Evolutionary conservation across 2,329 filamentous ascomycete species (phyloP), one percentile per base, ranked within the genome.

Genomic region (Rhinocladiella mackenziei): DNA sequence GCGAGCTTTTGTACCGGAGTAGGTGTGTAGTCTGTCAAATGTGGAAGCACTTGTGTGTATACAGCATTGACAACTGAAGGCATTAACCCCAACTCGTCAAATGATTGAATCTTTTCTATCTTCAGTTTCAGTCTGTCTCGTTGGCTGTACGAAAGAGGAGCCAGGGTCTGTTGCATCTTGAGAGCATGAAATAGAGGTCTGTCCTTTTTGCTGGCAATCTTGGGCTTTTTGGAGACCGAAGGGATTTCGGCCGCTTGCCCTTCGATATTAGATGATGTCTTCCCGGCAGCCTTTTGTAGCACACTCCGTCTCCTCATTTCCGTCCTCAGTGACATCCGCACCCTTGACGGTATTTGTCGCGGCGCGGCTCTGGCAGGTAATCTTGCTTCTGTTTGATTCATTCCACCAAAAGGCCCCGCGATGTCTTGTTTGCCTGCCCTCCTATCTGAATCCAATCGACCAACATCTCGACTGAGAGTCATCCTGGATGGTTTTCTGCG

Each of bases 1-100:
- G 89, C 89, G 40, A 97, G 76, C 49, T 83, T 80, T 66, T 98
- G 92, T 4, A 95, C 84, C 0, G 92, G 88, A 0, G 91, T 97
- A 3, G 92, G 92, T 45, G 76, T 78, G 49, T 94, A 70, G 53
- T 89, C 83, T 7, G 79, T 73, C 65, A 96, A 72, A 33, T 80
- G 84, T 39, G 81, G 78, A 44, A 98, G 75, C 5, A 83, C 85
- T 56, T 95, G 86, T 1, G 76, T 74, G 50, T 71, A 69, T 28
- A 97, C 75, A 8, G 87, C 84, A 20, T 83, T 74, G 60, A 84
- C 80, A 29, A 97, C 68, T 0, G 71, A 60, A 0, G 86, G 84
- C 25, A 94, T 69, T 23, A 98, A 71, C 30, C 81, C 73, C 58
- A 98, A 87, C 55, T 88, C 76, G 43, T 88, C 81, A 63, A 98